Conservation (phyloP, 1,284 basidiomycete genomes). For the Apiotrichum siamense region DNA sequence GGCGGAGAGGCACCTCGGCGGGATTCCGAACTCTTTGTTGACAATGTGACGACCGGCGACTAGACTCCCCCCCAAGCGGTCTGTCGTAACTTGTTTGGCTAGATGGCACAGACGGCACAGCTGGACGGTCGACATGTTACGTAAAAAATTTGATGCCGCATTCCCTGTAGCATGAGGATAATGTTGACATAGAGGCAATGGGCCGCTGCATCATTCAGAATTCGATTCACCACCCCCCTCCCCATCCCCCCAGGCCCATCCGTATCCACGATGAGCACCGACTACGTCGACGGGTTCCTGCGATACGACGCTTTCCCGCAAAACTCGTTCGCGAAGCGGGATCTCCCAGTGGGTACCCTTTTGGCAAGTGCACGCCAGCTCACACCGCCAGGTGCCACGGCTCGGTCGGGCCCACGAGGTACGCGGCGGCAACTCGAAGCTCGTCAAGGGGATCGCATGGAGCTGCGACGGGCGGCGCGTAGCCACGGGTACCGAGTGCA, state of each 20-base stretch:
- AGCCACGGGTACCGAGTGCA: constrained; percentile 27
- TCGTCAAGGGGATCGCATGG: constrained; percentile 24
- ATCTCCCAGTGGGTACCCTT: constrained; percentile 18
- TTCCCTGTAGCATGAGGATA: too few species aligned
- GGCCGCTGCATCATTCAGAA: not conserved
- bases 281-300: constrained; percentile 12
- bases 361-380: not conserved
- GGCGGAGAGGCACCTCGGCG: too few species aligned
- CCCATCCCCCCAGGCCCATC: not conserved
- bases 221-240: not conserved
- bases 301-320: constrained; percentile 22
- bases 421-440: constrained; percentile 23
- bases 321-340: constrained; percentile 18
- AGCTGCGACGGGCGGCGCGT: constrained; percentile 24
- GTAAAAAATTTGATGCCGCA: too few species aligned
- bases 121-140: too few species aligned
- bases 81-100: too few species aligned
- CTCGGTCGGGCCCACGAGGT: constrained; percentile 21
- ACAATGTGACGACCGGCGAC: too few species aligned
- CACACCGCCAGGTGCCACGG: constrained; percentile 16
- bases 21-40: too few species aligned
- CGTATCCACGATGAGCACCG: not conserved
- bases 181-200: too few species aligned
- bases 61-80: too few species aligned
- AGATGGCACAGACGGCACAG: too few species aligned